A percentile compares a stretch with the other conserved stretches of the same genome.
Evolutionary conservation across 345 rosid genomes (phyloP).

Genomic region (Combretum micranthum): DNA sequence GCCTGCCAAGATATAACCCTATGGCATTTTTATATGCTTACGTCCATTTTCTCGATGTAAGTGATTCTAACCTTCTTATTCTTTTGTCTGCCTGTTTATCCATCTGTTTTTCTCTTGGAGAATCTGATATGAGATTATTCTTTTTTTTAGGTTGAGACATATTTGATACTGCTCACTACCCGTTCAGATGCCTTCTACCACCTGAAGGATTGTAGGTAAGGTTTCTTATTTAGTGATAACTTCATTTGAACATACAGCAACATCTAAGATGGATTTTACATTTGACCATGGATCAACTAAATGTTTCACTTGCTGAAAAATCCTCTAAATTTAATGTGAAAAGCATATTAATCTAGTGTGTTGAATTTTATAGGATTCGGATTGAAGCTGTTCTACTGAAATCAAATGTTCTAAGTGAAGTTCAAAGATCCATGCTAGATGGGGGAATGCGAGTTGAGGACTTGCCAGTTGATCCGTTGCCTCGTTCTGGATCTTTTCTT

Average conservation of each 20-base stretch:
- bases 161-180: constrained; percentile 85
- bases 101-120: background rate
- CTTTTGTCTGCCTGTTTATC: background rate
- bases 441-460: constrained; percentile 97
- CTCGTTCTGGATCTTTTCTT: constrained; percentile 39
- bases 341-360: background rate
- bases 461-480: constrained; percentile 53
- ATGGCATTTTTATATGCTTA: constrained; percentile 92
- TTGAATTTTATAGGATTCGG: constrained; percentile 48
- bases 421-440: constrained; percentile 80
- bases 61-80: constrained; percentile 21
- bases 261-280: constrained; percentile 8
- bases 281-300: background rate
- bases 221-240: background rate
- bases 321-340: background rate
- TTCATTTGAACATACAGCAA: constrained; percentile 2
- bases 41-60: constrained; percentile 92
- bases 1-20: constrained; percentile 96
- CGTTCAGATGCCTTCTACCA: constrained; percentile 94
- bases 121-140: constrained; percentile 6
- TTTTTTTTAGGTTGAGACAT: constrained; percentile 72
- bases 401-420: constrained; percentile 80
- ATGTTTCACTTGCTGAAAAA: background rate
- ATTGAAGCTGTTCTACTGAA: constrained; percentile 74
- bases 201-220: constrained; percentile 96